Conservation (phyloP, 73 alveolate species). For the Diophrys appendiculata region DNA sequence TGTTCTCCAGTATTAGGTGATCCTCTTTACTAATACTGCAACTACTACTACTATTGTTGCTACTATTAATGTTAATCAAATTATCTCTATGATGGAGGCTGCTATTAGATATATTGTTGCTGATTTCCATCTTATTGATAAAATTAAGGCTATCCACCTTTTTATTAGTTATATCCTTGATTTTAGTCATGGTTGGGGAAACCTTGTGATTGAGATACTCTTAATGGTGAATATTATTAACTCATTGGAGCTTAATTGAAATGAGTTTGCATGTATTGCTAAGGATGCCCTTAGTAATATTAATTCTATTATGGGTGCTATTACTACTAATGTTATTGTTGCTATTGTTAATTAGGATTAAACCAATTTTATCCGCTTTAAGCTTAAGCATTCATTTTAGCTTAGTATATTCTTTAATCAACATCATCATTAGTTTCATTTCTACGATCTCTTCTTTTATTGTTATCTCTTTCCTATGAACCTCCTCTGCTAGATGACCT, state of each 20-base stretch:
- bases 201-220: background rate
- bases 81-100: background rate
- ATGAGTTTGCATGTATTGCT: background rate
- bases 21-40: background rate
- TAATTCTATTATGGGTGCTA: no score
- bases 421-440: background rate
- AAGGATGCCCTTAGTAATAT: no score
- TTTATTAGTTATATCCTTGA: no score
- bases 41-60: background rate
- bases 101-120: no score
- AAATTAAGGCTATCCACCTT: no score
- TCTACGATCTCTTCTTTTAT: no score
- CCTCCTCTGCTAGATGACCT: no score
- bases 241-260: background rate
- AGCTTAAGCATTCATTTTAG: background rate
- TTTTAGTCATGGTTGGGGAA: no score
- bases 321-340: background rate
- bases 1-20: no score
- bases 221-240: background rate
- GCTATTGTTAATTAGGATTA: background rate
- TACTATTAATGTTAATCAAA: background rate
- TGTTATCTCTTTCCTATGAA: no score
- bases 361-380: background rate
- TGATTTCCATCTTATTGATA: no score
- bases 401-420: background rate